These are phyloP conservation scores for Aureobasidium sp. DNA, from an alignment of 2,329 filamentous ascomycete genomes.

Conservation along the genomic window DNA sequence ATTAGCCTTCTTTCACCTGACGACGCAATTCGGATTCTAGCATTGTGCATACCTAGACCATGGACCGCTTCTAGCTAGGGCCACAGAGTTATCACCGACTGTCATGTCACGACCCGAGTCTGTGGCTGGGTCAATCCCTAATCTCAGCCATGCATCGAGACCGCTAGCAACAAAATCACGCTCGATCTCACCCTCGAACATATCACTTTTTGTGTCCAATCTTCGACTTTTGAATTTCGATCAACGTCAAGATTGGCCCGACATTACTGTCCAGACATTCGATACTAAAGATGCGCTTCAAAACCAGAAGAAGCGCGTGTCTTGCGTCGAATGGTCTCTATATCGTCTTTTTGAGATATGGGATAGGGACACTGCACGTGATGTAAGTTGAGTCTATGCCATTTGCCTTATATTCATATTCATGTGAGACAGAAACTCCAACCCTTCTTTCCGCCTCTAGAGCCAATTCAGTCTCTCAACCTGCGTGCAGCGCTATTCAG, in stretches of 20 bases:
- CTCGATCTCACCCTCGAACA: conserved; percentile 39
- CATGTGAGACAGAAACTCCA: conserved; percentile 62
- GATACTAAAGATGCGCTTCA: conserved; percentile 57
- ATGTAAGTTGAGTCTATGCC: conserved; percentile 44
- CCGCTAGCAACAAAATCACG: not conserved
- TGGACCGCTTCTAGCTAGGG: not conserved
- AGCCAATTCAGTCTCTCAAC: conserved; percentile 85
- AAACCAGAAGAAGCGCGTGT: conserved; percentile 75
- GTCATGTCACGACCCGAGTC: conserved; percentile 17
- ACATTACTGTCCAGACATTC: conserved; percentile 64
- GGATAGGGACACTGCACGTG: conserved; percentile 68
- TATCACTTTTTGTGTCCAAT: conserved; percentile 72
- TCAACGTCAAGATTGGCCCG: conserved; percentile 69
- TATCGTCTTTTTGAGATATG: conserved; percentile 80
- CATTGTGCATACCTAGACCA: not conserved
- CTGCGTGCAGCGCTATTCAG: conserved; percentile 77
- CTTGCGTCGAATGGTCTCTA: conserved; percentile 83
- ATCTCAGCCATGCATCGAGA: conserved; percentile 8
- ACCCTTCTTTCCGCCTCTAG: conserved; percentile 83
- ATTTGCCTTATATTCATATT: not conserved
- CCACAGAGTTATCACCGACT: not conserved
- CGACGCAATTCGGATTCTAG: not conserved
- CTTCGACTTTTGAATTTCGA: conserved; percentile 77
- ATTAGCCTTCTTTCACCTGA: not conserved
- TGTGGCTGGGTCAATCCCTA: conserved; percentile 8